Conservation (phyloP, 176 grass and related monocot genomes). For the Panicum miliaceum region DNA sequence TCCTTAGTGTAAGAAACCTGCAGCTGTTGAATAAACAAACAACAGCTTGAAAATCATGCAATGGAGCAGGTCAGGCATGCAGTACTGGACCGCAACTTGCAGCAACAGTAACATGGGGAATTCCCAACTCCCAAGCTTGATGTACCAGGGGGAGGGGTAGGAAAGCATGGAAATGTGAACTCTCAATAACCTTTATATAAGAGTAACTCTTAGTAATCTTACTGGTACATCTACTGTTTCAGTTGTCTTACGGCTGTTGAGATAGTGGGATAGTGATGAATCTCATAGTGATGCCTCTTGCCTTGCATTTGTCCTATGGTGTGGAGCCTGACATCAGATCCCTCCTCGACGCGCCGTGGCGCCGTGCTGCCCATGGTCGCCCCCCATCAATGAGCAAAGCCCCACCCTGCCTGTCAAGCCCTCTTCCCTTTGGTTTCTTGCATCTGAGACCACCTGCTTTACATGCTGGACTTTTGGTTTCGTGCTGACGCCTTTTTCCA, state of each 20-base stretch:
- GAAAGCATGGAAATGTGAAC: conserved; percentile 25
- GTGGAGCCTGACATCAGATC: conserved; percentile 43
- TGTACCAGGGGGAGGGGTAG: neutral
- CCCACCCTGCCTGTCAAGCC: conserved; percentile 31
- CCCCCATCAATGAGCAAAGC: conserved; percentile 28
- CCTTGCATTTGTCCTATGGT: conserved; percentile 42
- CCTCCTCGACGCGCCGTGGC: conserved; percentile 16
- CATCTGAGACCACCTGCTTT: conserved; percentile 60
- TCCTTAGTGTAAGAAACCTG: neutral
- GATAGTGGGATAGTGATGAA: neutral
- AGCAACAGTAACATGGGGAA: neutral
- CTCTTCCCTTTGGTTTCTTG: conserved; percentile 39
- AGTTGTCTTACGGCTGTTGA: neutral
- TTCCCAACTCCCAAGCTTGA: conserved; percentile 26
- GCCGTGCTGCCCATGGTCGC: conserved; percentile 51
- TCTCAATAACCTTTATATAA: neutral
- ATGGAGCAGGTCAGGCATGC: neutral
- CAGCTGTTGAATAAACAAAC: neutral
- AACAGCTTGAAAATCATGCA: neutral
- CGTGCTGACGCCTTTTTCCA: conserved; percentile 40
- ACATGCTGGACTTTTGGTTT: conserved; percentile 47
- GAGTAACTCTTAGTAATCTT: neutral
- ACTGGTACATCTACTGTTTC: conserved; percentile 27
- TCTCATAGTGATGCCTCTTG: conserved; percentile 1
- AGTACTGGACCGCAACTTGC: neutral